A percentile compares a stretch with the other conserved stretches of the same genome.
Conservation (phyloP, 2,329 filamentous ascomycete species). For the Aspergillus japonicus region DNA sequence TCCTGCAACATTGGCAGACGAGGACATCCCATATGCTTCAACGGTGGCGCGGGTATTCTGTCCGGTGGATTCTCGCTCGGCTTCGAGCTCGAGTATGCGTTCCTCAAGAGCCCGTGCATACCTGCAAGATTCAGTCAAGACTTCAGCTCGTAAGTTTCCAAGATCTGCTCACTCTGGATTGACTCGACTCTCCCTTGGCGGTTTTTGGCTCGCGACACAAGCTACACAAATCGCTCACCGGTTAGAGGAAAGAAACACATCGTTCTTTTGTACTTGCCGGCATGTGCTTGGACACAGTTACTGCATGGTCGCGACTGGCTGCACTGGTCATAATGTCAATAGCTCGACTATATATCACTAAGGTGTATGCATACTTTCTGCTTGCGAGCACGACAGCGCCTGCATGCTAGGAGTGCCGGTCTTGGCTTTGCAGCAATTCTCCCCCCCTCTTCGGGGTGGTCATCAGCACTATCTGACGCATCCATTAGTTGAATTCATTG, state of each 20-base stretch:
- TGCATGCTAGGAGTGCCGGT: background rate
- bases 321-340: background rate
- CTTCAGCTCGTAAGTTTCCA: background rate
- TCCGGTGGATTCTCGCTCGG: background rate
- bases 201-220: conserved; percentile 2
- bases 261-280: background rate
- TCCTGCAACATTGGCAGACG: background rate
- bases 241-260: background rate
- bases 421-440: background rate
- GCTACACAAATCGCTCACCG: background rate
- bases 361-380: background rate
- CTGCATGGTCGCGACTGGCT: conserved; percentile 1
- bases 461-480: background rate
- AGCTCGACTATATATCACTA: no score
- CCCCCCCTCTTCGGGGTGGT: background rate
- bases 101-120: conserved; percentile 5
- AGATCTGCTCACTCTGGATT: background rate
- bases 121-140: background rate
- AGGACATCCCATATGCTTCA: background rate
- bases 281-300: conserved; percentile 3
- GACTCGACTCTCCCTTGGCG: background rate
- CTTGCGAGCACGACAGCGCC: conserved; percentile 4
- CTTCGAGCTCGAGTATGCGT: conserved; percentile 1
- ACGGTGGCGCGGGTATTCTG: background rate
- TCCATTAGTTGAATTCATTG: background rate